These are phyloP conservation scores for Fraxinus cuspidata DNA, from an alignment of 257 asterid genomes.

Conservation along the genomic window DNA sequence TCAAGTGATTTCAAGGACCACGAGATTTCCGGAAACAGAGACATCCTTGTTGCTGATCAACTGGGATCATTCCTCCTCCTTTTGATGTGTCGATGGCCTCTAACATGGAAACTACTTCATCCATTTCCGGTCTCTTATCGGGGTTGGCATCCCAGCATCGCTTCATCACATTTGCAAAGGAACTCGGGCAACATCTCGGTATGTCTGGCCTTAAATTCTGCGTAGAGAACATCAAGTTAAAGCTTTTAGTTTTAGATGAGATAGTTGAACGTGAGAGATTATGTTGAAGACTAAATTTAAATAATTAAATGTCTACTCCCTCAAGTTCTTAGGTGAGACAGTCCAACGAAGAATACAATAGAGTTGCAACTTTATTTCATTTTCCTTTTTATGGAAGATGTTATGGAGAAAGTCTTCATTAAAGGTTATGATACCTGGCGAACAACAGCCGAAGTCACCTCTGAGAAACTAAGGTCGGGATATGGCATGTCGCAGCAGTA, in stretches of 20 bases:
- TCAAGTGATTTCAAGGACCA: constrained; percentile 30
- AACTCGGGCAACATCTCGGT: constrained; percentile 87
- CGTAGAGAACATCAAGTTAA: not conserved
- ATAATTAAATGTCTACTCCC: too few relatives aligned
- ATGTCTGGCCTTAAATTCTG: constrained; percentile 92
- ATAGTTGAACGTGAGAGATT: not conserved
- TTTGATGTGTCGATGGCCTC: constrained; percentile 78
- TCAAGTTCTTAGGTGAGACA: not conserved
- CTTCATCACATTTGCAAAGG: constrained; percentile 70
- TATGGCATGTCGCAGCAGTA: constrained; percentile 96
- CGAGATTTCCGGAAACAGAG: constrained; percentile 55
- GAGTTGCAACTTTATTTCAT: not conserved
- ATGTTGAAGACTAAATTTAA: not conserved
- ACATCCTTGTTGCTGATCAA: constrained; percentile 61
- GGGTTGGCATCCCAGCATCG: constrained; percentile 85
- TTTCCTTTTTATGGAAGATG: not conserved
- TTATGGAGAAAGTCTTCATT: not conserved
- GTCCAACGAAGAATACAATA: not conserved
- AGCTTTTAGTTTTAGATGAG: not conserved
- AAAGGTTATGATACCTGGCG: constrained; percentile 56
- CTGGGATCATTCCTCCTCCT: constrained; percentile 92
- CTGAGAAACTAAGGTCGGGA: constrained; percentile 86
- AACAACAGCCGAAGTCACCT: constrained; percentile 84
- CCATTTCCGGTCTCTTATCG: constrained; percentile 86
- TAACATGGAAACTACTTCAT: constrained; percentile 66